Percentiles rank a stretch among this genome's conserved stretches.
Evolutionary conservation across 768 basidiomycete species (phyloP).

Genomic region (Sistotremastrum suecicum): DNA sequence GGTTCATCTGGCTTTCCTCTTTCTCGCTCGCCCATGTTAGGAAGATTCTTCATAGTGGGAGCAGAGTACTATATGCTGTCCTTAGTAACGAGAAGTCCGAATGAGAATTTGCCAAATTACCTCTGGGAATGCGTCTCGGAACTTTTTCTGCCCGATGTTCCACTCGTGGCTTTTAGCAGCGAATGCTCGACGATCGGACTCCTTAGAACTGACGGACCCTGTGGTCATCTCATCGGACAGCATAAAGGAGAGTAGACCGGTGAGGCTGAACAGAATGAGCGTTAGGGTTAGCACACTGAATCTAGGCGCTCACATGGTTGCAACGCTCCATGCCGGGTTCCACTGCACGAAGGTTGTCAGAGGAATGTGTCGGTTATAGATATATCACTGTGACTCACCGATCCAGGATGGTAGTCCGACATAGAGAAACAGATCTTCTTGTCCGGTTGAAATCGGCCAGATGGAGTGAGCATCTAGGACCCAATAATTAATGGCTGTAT

Average conservation of each 20-base stretch:
- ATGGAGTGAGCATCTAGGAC: constrained; percentile 75
- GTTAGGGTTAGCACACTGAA: background rate
- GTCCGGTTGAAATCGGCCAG: constrained; percentile 81
- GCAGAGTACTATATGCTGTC: constrained; percentile 48
- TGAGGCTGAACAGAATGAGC: constrained; percentile 41
- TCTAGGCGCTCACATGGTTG: constrained; percentile 60
- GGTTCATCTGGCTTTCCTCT: constrained; percentile 33
- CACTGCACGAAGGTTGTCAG: constrained; percentile 32
- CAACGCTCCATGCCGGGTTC: constrained; percentile 94
- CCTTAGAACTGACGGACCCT: constrained; percentile 72
- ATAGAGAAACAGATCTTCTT: constrained; percentile 97
- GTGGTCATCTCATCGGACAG: constrained; percentile 94
- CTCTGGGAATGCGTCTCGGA: constrained; percentile 80
- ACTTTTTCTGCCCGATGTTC: constrained; percentile 70
- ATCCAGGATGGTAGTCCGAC: constrained; percentile 89
- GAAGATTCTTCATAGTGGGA: constrained; percentile 52
- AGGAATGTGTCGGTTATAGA: background rate
- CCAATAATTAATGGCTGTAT: constrained; percentile 5
- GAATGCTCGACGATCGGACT: constrained; percentile 62
- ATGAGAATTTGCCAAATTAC: constrained; percentile 30
- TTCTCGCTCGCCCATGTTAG: constrained; percentile 86
- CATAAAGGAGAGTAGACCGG: constrained; percentile 91
- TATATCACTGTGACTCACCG: constrained; percentile 34
- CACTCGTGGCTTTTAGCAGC: constrained; percentile 73
- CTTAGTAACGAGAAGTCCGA: constrained; percentile 7